phyloP scores from a whole-genome alignment of 73 alveolate species.

The Halteria grandinella region DNA sequence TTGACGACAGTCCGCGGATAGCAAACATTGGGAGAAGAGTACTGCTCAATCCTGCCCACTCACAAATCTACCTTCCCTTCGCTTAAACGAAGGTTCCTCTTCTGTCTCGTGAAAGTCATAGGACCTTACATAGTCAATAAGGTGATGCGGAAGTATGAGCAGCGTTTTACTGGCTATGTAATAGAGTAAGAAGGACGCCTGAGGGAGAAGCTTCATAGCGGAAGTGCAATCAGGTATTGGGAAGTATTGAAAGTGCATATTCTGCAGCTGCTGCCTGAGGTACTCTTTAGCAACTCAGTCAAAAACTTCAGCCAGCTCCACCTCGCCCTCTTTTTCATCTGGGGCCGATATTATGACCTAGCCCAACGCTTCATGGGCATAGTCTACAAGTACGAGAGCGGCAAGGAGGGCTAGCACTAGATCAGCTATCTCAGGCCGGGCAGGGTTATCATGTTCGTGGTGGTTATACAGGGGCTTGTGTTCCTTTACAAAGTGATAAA shows the following conservation, averaged over 20 bases:
- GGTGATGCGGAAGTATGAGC: not conserved
- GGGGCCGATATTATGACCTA: conserved; percentile 43
- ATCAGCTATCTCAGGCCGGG: conserved; percentile 43
- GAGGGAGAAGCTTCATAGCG: not conserved
- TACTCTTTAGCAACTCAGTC: not conserved
- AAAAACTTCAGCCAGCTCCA: not conserved
- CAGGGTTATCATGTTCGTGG: conserved; percentile 28
- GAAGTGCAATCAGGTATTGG: not conserved
- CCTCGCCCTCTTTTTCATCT: conserved; percentile 43
- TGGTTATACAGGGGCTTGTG: not conserved
- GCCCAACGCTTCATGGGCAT: not conserved
- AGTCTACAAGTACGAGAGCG: not conserved
- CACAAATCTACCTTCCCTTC: not conserved
- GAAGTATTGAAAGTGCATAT: not conserved
- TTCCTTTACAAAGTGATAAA: not conserved
- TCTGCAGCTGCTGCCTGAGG: not conserved
- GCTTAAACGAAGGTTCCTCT: not conserved
- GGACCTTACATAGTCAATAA: conserved; percentile 21
- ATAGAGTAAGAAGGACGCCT: not conserved
- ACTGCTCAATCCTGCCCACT: conserved; percentile 27
- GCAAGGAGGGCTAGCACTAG: conserved; percentile 6
- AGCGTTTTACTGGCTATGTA: not conserved
- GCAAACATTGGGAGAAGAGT: conserved; percentile 54
- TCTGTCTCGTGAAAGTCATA: not conserved
- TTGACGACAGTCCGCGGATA: conserved; percentile 2